A percentile compares a stretch with the other conserved stretches of the same genome.
Evolutionary conservation across 1,284 basidiomycete genomes (phyloP).

Genomic region (Ganoderma resinaceum): DNA sequence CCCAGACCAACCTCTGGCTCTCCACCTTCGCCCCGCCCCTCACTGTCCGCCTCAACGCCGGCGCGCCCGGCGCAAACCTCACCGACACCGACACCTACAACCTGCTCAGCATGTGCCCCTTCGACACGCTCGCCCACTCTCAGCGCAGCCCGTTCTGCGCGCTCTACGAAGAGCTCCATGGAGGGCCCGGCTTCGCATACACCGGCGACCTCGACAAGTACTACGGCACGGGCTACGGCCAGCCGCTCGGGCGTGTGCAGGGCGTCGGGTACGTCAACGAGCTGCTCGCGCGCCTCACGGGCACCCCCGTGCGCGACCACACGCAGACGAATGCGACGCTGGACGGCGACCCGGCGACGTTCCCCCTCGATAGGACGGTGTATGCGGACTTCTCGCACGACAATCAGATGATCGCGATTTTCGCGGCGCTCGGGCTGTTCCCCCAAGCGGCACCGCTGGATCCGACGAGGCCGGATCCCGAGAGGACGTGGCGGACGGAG

Average conservation of each 20-base stretch:
- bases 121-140: constrained; percentile 68
- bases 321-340: constrained; percentile 87
- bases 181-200: constrained; percentile 72
- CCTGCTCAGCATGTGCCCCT: constrained; percentile 80
- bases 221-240: constrained; percentile 79
- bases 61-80: constrained; percentile 69
- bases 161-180: constrained; percentile 62
- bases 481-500: constrained; percentile 64
- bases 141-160: constrained; percentile 73
- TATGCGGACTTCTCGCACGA: constrained; percentile 87
- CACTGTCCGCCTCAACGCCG: constrained; percentile 64
- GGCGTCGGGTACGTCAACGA: constrained; percentile 88
- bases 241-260: constrained; percentile 71
- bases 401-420: constrained; percentile 81
- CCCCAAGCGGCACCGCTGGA: constrained; percentile 47
- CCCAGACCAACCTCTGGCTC: constrained; percentile 59
- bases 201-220: constrained; percentile 79
- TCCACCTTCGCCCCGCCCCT: constrained; percentile 62
- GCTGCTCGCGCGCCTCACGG: constrained; percentile 80
- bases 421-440: constrained; percentile 78
- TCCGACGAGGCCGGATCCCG: constrained; percentile 47
- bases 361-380: constrained; percentile 72
- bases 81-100: constrained; percentile 61
- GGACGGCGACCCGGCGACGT: constrained; percentile 67
- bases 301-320: constrained; percentile 62